Base-by-base conservation (phyloP, 306 rosid species). In the apple (Malus domestica) region DNA sequence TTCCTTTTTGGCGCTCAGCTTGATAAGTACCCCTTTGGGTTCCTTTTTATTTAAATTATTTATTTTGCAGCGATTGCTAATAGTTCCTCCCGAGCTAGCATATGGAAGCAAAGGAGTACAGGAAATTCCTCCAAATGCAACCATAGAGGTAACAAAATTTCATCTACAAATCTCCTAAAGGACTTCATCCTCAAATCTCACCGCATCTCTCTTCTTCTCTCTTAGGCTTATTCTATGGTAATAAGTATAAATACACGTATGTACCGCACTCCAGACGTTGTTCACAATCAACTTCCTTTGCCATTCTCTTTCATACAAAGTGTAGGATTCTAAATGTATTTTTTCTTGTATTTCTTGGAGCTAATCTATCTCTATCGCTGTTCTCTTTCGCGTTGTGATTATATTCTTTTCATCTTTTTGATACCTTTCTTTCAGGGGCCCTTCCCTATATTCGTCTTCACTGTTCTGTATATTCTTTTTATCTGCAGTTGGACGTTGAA, bases 51-150 rank as follows among this genome's bases (percentile, higher is more conserved):
- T 49, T 35, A 58, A 70, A 71, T 71, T 44, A 8, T 45, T 77
- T 70, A 25, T 84, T 84, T 57, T 74, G 80, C 93, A 95, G 97
- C 72, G 97, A 72, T 61, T 95, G 78, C 77, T 90, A 27, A 86
- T 95, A 77, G 93, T 95, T 77, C 98, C 97, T 74, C 98, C 97
- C 16, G 86, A 95, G 83, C 88, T 95, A 67, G 97, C 98, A 18
- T 90, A 89, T 76, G 98, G 98, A 82, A 89, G 89, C 78, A 90
- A 83, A 78, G 96, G 97, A 81, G 84, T 95, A 62, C 96, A 90
- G 70, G 98, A 95, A 86, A 95, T 95, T 75, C 98, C 97, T 79
- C 98, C 98, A 71, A 92, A 95, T 72, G 96, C 96, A 78, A 95
- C 92, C 64, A 95, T 95, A 78, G 96, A 90, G 97, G 98, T 92